Percentiles rank a stretch among this genome's conserved stretches.
Conservation (phyloP, 768 basidiomycete genomes). For the Dictyophora rubrovolvata region DNA sequence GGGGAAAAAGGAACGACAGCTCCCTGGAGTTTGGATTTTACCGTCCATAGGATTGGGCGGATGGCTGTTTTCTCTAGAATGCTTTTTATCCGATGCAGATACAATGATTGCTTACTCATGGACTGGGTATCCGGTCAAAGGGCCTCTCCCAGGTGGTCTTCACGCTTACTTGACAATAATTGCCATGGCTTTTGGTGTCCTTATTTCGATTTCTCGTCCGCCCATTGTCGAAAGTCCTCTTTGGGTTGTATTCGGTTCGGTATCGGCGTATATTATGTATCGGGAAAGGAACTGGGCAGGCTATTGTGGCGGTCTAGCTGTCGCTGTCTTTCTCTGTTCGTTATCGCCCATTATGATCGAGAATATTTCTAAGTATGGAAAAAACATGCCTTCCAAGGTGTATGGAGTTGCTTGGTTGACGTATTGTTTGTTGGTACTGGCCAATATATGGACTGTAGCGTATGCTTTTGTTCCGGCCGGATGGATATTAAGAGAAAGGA, state of each 20-base stretch:
- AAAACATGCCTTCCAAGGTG: slow-evolving; percentile 31
- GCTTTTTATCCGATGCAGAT: slow-evolving; percentile 62
- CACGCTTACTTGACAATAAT: slow-evolving; percentile 61
- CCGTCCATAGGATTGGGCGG: slow-evolving; percentile 52
- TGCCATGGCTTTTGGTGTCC: slow-evolving; percentile 48
- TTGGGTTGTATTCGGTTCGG: slow-evolving; percentile 47
- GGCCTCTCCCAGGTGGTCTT: slow-evolving; percentile 59
- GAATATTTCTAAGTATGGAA: slow-evolving; percentile 30
- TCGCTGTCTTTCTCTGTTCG: slow-evolving; percentile 52
- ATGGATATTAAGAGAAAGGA: slow-evolving; percentile 61
- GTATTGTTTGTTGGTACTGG: slow-evolving; percentile 52
- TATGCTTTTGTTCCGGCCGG: slow-evolving; percentile 88
- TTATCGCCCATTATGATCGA: slow-evolving; percentile 46
- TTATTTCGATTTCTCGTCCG: slow-evolving; percentile 22
- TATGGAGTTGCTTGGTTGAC: slow-evolving; percentile 49
- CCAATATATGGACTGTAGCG: slow-evolving; percentile 75
- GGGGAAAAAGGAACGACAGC: neutral
- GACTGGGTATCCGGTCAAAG: slow-evolving; percentile 72
- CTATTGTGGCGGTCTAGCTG: slow-evolving; percentile 52
- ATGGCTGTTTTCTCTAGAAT: slow-evolving; percentile 62
- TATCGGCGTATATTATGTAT: slow-evolving; percentile 47
- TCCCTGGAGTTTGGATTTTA: slow-evolving; percentile 22
- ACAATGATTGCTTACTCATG: slow-evolving; percentile 82
- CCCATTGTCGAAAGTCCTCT: slow-evolving; percentile 31
- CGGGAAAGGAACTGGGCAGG: slow-evolving; percentile 55